Evolutionary conservation across 768 basidiomycete species (phyloP).

Genomic region (Mycena galericulata): DNA sequence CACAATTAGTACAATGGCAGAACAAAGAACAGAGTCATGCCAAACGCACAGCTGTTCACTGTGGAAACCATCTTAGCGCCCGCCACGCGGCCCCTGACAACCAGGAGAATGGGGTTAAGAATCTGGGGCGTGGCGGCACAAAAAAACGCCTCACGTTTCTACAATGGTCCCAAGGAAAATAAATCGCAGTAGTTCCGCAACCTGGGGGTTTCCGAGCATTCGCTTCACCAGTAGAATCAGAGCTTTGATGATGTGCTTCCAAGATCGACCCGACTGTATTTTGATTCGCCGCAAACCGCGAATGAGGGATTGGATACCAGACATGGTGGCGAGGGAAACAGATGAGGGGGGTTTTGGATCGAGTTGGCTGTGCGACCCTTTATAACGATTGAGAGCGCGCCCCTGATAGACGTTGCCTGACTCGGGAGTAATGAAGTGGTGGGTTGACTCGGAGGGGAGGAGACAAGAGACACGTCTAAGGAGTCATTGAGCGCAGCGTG

Average conservation of each 20-base stretch:
- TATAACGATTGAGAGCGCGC: neutral
- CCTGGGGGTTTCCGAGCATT: constrained; percentile 28
- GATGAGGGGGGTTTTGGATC: neutral
- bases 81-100: constrained; percentile 28
- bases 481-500: neutral
- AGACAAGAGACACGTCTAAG: too few relatives aligned
- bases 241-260: constrained; percentile 21
- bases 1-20: neutral
- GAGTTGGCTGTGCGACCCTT: neutral
- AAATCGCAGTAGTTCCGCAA: constrained; percentile 31
- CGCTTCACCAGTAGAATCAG: constrained; percentile 10
- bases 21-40: neutral
- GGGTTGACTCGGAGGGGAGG: neutral
- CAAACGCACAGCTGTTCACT: constrained; percentile 35
- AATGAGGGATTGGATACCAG: constrained; percentile 4
- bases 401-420: neutral
- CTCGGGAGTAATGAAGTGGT: neutral
- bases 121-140: neutral
- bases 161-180: constrained; percentile 36
- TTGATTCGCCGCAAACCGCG: constrained; percentile 22
- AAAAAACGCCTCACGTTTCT: constrained; percentile 25
- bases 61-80: constrained; percentile 36
- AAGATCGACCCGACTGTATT: constrained; percentile 18
- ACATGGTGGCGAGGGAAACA: constrained; percentile 12
- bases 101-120: constrained; percentile 5